Percentiles rank a stretch among this genome's conserved stretches.
Evolutionary conservation across 1,139 yeast genomes (phyloP).

Genomic region (Saccharomyces uvarum): DNA sequence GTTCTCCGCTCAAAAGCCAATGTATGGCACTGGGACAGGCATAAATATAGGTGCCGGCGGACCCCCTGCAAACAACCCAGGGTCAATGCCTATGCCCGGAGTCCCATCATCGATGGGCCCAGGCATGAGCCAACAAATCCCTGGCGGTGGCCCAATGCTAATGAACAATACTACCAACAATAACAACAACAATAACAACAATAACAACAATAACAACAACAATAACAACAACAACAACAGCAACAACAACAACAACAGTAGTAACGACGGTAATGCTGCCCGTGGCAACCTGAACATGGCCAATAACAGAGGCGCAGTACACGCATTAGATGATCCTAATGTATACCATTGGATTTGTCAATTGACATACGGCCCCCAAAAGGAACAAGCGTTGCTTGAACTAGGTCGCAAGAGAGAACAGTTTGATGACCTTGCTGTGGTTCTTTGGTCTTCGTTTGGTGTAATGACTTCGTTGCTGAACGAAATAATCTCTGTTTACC

Average conservation of each 20-base stretch:
- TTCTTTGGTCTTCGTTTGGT: slow-evolving; percentile 93
- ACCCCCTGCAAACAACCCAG: not conserved
- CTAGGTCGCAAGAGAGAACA: slow-evolving; percentile 91
- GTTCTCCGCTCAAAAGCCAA: not conserved
- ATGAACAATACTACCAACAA: not conserved
- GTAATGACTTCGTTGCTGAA: slow-evolving; percentile 88
- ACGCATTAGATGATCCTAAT: slow-evolving; percentile 75
- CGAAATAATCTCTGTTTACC: slow-evolving; percentile 86
- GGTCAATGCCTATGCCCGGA: not conserved
- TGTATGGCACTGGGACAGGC: not conserved
- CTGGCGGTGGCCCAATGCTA: not conserved
- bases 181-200: not conserved
- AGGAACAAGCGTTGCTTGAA: slow-evolving; percentile 87
- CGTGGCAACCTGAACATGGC: slow-evolving; percentile 6
- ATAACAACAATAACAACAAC: slow-evolving; percentile 4
- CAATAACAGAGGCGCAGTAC: slow-evolving; percentile 21
- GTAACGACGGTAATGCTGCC: slow-evolving; percentile 12
- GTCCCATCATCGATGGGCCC: slow-evolving; percentile 2
- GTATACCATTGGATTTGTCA: slow-evolving; percentile 88
- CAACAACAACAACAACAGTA: slow-evolving; percentile 12
- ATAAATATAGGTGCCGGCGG: not conserved
- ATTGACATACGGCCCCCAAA: slow-evolving; percentile 78
- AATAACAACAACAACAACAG: slow-evolving; percentile 18
- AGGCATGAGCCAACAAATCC: not conserved
- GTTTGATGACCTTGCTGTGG: slow-evolving; percentile 86